Percentiles rank a stretch among this genome's conserved stretches.
Evolutionary conservation across 1,284 basidiomycete genomes (phyloP).

Genomic region (Leccinum holopus): DNA sequence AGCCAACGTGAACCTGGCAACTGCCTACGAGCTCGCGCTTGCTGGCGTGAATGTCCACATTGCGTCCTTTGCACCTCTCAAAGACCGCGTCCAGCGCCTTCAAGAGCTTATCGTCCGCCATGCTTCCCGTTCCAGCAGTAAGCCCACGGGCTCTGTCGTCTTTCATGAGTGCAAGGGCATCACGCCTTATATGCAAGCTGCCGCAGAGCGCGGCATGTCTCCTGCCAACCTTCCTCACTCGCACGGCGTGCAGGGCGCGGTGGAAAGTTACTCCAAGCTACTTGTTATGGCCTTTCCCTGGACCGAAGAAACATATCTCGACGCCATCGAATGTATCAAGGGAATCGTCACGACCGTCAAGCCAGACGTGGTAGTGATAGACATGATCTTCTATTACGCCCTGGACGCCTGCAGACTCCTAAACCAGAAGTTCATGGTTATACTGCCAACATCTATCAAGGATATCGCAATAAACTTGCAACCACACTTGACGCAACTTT

Average conservation of each 20-base stretch:
- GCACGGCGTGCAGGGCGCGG: slow-evolving; percentile 4
- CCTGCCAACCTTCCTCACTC: background rate
- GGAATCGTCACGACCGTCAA: slow-evolving; percentile 8
- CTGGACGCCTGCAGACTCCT: slow-evolving; percentile 10
- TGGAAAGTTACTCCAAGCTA: slow-evolving; percentile 2
- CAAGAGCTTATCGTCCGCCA: slow-evolving; percentile 10
- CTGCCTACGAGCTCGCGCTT: slow-evolving; percentile 12
- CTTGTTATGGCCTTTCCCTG: background rate
- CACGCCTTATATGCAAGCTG: background rate
- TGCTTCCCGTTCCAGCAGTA: background rate
- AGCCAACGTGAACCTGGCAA: slow-evolving; percentile 16
- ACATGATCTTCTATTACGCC: slow-evolving; percentile 2
- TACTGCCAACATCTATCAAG: slow-evolving; percentile 4
- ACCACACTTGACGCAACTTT: background rate
- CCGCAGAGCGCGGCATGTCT: background rate
- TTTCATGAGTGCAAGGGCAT: slow-evolving; percentile 9
- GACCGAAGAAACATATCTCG: slow-evolving; percentile 3
- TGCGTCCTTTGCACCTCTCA: slow-evolving; percentile 7
- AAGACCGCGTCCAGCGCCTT: slow-evolving; percentile 4
- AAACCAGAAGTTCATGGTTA: slow-evolving; percentile 3
- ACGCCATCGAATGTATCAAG: background rate
- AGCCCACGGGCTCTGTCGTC: background rate
- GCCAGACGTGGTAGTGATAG: slow-evolving; percentile 5
- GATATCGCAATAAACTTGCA: background rate
- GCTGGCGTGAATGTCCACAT: slow-evolving; percentile 9